These are phyloP conservation scores for Isabelozyma gotoi DNA, from an alignment of 805 yeast genomes.

Conservation along the genomic window DNA sequence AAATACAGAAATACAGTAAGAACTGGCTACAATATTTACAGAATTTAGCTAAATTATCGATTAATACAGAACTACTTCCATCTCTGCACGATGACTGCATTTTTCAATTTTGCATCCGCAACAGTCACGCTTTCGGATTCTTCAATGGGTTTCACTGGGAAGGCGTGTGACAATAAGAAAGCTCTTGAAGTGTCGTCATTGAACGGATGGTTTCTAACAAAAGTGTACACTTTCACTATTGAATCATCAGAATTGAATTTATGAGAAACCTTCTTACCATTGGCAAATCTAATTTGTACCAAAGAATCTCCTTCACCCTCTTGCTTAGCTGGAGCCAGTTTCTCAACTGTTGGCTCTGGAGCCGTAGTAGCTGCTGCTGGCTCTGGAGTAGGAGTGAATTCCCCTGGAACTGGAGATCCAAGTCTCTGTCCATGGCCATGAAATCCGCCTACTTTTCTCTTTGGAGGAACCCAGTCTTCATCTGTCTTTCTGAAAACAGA, in stretches of 20 bases:
- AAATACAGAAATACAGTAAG: too few species aligned
- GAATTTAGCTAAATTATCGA: too few species aligned
- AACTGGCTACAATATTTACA: neutral
- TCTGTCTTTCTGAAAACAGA: constrained; percentile 77
- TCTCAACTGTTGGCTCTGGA: constrained; percentile 15
- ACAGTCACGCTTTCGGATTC: constrained; percentile 53
- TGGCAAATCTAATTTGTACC: constrained; percentile 82
- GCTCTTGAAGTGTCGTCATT: constrained; percentile 46
- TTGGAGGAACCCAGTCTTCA: constrained; percentile 77
- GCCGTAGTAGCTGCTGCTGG: constrained; percentile 14
- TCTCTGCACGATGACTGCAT: constrained; percentile 88
- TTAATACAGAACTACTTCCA: constrained; percentile 45
- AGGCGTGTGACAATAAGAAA: constrained; percentile 73
- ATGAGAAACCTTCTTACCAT: constrained; percentile 68
- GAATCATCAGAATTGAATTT: constrained; percentile 66
- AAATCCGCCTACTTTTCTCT: constrained; percentile 62
- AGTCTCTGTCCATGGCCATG: constrained; percentile 79
- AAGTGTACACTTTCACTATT: constrained; percentile 65
- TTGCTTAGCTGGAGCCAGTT: constrained; percentile 9
- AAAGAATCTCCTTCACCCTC: constrained; percentile 60
- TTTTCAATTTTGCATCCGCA: constrained; percentile 71
- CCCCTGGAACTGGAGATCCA: constrained; percentile 89
- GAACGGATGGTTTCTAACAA: constrained; percentile 48
- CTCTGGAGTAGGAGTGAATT: constrained; percentile 18
- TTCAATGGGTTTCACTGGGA: constrained; percentile 75